Evolutionary conservation across 106 monocot species (phyloP).

Genomic region (Allium cepa): DNA sequence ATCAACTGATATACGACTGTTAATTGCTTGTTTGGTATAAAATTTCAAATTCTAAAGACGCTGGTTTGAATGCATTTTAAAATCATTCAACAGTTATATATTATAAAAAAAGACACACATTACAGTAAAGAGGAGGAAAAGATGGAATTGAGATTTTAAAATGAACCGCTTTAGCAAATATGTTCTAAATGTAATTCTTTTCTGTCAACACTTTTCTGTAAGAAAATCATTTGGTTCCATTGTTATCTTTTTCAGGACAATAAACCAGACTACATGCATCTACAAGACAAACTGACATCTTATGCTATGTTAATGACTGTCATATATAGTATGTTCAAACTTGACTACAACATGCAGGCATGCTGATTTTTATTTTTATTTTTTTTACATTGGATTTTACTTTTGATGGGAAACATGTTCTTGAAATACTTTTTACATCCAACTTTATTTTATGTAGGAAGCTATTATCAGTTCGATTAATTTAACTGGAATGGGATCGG

Average conservation of each 20-base stretch:
- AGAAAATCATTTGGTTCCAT: too few species aligned
- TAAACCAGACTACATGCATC: not conserved
- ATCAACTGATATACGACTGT: too few species aligned
- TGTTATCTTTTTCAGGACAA: not conserved
- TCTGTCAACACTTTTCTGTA: too few species aligned
- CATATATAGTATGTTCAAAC: slow-evolving; percentile 41
- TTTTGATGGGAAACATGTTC: not conserved
- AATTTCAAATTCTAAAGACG: too few species aligned
- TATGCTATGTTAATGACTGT: slow-evolving; percentile 26
- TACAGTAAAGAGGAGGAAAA: too few species aligned
- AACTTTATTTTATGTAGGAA: slow-evolving; percentile 25
- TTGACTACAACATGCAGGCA: slow-evolving; percentile 73
- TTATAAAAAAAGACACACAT: too few species aligned
- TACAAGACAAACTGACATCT: slow-evolving; percentile 22
- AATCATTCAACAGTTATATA: too few species aligned
- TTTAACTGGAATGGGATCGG: slow-evolving; percentile 21
- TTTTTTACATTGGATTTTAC: not conserved
- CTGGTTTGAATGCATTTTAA: too few species aligned
- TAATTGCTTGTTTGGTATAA: too few species aligned
- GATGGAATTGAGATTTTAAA: too few species aligned
- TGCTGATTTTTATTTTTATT: not conserved
- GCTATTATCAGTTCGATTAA: slow-evolving; percentile 28
- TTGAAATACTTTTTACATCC: not conserved
- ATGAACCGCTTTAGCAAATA: too few species aligned
- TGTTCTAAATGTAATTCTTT: too few species aligned